Percentiles rank a stretch among this genome's conserved stretches.
Conservation (phyloP, 257 asterid species). For the Scutellaria minor region DNA sequence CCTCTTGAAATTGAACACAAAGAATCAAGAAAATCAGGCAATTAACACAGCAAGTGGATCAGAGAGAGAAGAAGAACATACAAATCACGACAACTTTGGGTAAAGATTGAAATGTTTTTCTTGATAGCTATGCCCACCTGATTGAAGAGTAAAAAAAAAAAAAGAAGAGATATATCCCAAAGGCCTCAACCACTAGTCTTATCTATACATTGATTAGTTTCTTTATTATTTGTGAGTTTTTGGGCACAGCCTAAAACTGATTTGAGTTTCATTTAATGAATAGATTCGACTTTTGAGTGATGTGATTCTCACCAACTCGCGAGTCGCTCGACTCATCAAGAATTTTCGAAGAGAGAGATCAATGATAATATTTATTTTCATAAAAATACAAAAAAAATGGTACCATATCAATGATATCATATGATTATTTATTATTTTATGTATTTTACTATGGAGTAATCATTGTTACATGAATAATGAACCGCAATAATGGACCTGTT, state of each 20-base stretch:
- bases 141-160: conserved; percentile 17
- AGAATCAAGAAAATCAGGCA: conserved; percentile 33
- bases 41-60: conserved; percentile 39
- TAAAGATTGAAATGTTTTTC: conserved; percentile 12
- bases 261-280: conserved; percentile 46
- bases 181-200: conserved; percentile 40
- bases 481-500: not conserved
- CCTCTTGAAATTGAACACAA: conserved; percentile 39
- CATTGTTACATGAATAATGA: conserved; percentile 26
- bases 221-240: conserved; percentile 28
- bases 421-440: not conserved
- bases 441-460: conserved; percentile 26
- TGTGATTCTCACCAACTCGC: conserved; percentile 3
- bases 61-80: not conserved
- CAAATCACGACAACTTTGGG: conserved; percentile 30
- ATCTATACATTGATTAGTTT: conserved; percentile 35
- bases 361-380: not conserved
- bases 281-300: conserved; percentile 28
- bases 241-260: conserved; percentile 32
- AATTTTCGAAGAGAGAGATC: conserved; percentile 15
- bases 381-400: conserved; percentile 11
- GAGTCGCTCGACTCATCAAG: not conserved
- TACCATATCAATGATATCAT: not conserved
- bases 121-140: conserved; percentile 29
- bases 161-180: conserved; percentile 21